phyloP scores from a whole-genome alignment of 2,329 filamentous ascomycete genomes.

The Mollisia scopiformis region DNA sequence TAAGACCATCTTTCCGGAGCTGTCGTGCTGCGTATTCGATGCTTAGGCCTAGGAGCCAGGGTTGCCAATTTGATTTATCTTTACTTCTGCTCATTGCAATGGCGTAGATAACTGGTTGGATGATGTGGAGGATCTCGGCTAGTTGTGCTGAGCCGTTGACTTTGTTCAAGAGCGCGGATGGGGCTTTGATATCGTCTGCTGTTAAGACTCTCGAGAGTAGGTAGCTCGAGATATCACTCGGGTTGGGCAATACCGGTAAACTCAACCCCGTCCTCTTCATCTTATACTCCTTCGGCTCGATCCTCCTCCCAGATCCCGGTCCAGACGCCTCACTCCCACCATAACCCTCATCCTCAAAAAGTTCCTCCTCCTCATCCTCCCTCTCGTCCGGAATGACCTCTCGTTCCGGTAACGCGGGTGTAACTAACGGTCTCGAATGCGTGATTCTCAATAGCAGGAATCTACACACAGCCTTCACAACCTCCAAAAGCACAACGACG shows the following conservation, averaged over 20 bases:
- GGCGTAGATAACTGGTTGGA: slow-evolving; percentile 87
- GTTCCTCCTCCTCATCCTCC: slow-evolving; percentile 47
- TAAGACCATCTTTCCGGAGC: slow-evolving; percentile 61
- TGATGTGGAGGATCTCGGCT: slow-evolving; percentile 89
- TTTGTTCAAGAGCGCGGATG: slow-evolving; percentile 81
- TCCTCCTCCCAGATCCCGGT: slow-evolving; percentile 11
- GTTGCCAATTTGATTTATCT: slow-evolving; percentile 82
- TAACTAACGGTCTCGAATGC: slow-evolving; percentile 79
- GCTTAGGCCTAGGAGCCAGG: slow-evolving; percentile 84
- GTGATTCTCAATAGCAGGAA: slow-evolving; percentile 82
- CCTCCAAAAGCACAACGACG: slow-evolving; percentile 82
- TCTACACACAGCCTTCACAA: slow-evolving; percentile 82
- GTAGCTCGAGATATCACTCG: slow-evolving; percentile 83
- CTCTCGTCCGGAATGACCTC: slow-evolving; percentile 70
- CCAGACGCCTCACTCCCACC: slow-evolving; percentile 34
- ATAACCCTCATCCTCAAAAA: slow-evolving; percentile 44
- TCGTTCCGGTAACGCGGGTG: slow-evolving; percentile 82
- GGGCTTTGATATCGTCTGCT: slow-evolving; percentile 94
- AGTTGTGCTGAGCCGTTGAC: slow-evolving; percentile 74
- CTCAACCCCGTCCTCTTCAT: slow-evolving; percentile 95
- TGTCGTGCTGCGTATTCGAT: slow-evolving; percentile 91
- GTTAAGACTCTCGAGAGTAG: slow-evolving; percentile 89
- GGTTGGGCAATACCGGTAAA: slow-evolving; percentile 80
- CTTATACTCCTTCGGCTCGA: slow-evolving; percentile 64
- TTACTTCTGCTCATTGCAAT: slow-evolving; percentile 71